Evolutionary conservation across 768 basidiomycete genomes (phyloP).

Genomic region (Boletus coccyginus): DNA sequence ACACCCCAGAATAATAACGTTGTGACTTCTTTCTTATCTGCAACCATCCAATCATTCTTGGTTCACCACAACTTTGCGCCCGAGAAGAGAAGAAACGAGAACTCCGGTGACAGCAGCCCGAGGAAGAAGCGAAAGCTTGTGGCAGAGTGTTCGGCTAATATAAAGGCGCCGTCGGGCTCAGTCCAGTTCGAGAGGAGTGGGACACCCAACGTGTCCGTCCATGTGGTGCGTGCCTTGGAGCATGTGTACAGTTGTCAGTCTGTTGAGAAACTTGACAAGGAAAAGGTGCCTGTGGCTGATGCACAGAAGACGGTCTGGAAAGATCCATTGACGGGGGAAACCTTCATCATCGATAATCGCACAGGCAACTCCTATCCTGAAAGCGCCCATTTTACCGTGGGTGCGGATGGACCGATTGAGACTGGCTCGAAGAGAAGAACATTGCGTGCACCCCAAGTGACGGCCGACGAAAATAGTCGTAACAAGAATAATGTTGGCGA

Average conservation of each 20-base stretch:
- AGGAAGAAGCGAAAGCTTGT: slow-evolving; percentile 52
- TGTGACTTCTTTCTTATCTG: slow-evolving; percentile 54
- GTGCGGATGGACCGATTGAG: slow-evolving; percentile 6
- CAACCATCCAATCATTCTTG: slow-evolving; percentile 62
- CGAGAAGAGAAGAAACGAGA: slow-evolving; percentile 13
- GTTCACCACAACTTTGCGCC: slow-evolving; percentile 56
- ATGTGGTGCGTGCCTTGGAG: slow-evolving; percentile 20
- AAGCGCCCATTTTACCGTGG: slow-evolving; percentile 12
- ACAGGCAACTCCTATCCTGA: slow-evolving; percentile 65
- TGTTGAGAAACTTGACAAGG: slow-evolving; percentile 15
- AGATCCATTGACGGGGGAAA: slow-evolving; percentile 59
- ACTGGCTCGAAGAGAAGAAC: slow-evolving; percentile 15
- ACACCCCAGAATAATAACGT: slow-evolving; percentile 52
- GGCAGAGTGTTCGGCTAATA: slow-evolving; percentile 13
- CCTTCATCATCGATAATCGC: slow-evolving; percentile 58
- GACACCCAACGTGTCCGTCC: slow-evolving; percentile 6
- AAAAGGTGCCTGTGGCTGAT: slow-evolving; percentile 31
- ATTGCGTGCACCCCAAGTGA: slow-evolving; percentile 3
- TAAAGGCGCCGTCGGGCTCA: slow-evolving; percentile 2
- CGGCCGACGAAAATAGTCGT: background rate
- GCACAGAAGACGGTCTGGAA: slow-evolving; percentile 42
- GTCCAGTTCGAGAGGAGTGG: slow-evolving; percentile 8
- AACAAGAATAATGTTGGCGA: slow-evolving; percentile 6
- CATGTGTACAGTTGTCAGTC: background rate
- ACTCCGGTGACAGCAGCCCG: slow-evolving; percentile 31